A percentile compares a stretch with the other conserved stretches of the same genome.
Conservation (phyloP, 2,329 filamentous ascomycete genomes). For the Lizonia empirigonia region DNA sequence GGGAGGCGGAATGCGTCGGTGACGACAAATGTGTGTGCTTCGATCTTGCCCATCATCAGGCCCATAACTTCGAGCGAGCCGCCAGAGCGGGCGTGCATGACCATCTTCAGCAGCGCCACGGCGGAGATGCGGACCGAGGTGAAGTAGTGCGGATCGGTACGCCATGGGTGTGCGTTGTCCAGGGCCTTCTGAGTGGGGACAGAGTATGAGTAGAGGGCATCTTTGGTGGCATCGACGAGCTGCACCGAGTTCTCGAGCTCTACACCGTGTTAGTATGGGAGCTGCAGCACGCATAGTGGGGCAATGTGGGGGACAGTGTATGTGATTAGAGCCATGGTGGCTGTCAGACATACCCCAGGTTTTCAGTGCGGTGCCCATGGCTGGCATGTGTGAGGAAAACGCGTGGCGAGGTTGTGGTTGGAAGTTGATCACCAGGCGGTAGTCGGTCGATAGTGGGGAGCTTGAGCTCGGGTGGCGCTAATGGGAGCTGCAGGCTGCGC, state of each 20-base stretch:
- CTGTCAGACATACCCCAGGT: conserved; percentile 41
- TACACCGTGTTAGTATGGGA: conserved; percentile 48
- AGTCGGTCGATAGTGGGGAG: conserved; percentile 32
- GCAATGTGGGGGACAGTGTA: background rate
- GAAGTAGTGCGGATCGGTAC: conserved; percentile 81
- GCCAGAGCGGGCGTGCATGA: conserved; percentile 97
- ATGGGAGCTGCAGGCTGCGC: conserved; percentile 9
- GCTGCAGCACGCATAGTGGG: conserved; percentile 13
- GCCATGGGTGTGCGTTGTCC: conserved; percentile 73
- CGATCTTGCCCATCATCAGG: conserved; percentile 93
- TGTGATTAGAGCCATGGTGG: background rate
- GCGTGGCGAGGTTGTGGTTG: conserved; percentile 14
- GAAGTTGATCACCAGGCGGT: conserved; percentile 16
- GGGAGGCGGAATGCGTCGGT: conserved; percentile 93
- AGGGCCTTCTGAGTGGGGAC: conserved; percentile 69
- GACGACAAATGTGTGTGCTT: conserved; percentile 83
- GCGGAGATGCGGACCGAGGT: conserved; percentile 92
- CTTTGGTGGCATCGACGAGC: conserved; percentile 82
- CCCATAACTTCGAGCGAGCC: conserved; percentile 96
- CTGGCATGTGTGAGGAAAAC: conserved; percentile 9
- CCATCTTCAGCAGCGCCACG: conserved; percentile 96
- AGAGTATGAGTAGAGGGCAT: conserved; percentile 90
- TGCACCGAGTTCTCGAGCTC: conserved; percentile 84
- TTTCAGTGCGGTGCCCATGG: conserved; percentile 46
- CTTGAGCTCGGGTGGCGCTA: conserved; percentile 19